Evolutionary conservation across 2,329 filamentous ascomycete genomes (phyloP).

Genomic region (Aspergillus awamori): DNA sequence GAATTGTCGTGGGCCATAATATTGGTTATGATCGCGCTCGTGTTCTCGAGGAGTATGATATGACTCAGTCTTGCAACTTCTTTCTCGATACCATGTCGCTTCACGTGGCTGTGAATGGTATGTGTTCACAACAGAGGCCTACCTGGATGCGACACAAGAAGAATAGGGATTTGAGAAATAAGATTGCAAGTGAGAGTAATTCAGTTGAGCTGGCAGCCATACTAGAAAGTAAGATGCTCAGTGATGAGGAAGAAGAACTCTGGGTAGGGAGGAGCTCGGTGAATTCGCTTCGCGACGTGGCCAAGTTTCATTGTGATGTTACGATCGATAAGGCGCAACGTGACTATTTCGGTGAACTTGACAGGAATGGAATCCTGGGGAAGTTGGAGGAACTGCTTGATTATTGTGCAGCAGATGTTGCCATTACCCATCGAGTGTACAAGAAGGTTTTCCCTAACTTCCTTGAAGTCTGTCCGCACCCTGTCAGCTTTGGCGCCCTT

Average conservation of each 20-base stretch:
- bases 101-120: conserved; percentile 96
- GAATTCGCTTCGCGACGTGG: conserved; percentile 93
- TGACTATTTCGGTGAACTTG: conserved; percentile 82
- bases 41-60: conserved; percentile 82
- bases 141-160: conserved; percentile 98
- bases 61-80: conserved; percentile 78
- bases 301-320: conserved; percentile 91
- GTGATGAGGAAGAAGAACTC: conserved; percentile 86
- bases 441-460: conserved; percentile 91
- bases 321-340: conserved; percentile 87
- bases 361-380: conserved; percentile 68
- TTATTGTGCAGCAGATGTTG: conserved; percentile 94
- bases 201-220: conserved; percentile 71
- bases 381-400: conserved; percentile 82
- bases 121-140: conserved; percentile 95
- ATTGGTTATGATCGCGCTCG: conserved; percentile 92
- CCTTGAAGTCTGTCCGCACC: conserved; percentile 86
- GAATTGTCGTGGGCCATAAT: conserved; percentile 91
- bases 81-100: conserved; percentile 98
- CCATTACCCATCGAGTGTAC: conserved; percentile 91
- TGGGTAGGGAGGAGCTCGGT: conserved; percentile 95
- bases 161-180: conserved; percentile 79
- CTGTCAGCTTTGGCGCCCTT: conserved; percentile 93
- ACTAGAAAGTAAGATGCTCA: conserved; percentile 67
- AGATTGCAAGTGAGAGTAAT: conserved; percentile 71